Evolutionary conservation across 805 yeast genomes (phyloP).

Genomic region (Yamadazyma paraphyllophila): DNA sequence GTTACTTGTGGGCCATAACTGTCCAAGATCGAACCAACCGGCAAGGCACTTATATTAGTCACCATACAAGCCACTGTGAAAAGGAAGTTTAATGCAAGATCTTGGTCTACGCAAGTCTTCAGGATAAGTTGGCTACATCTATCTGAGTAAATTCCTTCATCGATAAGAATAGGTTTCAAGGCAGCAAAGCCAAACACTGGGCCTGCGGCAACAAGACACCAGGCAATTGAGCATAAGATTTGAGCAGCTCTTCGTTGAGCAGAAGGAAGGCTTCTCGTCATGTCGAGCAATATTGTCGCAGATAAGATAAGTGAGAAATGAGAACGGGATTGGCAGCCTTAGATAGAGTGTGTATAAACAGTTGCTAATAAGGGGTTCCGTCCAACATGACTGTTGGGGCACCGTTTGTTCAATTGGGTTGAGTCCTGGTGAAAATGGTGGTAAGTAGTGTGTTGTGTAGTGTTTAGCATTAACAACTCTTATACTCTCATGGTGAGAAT

Average conservation of each 20-base stretch:
- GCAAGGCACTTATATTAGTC: constrained; percentile 78
- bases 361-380: too few species aligned
- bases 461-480: too few species aligned
- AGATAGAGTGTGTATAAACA: background rate
- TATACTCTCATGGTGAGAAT: too few species aligned
- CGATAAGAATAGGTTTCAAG: constrained; percentile 73
- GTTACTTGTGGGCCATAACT: constrained; percentile 75
- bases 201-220: constrained; percentile 93
- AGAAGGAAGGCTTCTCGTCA: constrained; percentile 8
- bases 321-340: background rate
- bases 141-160: constrained; percentile 72
- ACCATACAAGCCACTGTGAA: constrained; percentile 85
- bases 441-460: too few species aligned
- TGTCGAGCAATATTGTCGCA: background rate
- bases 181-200: constrained; percentile 97
- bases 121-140: constrained; percentile 43
- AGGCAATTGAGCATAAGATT: constrained; percentile 67
- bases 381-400: too few species aligned
- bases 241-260: constrained; percentile 44
- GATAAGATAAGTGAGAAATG: background rate
- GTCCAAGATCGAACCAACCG: constrained; percentile 81
- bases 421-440: too few species aligned
- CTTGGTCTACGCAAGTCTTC: constrained; percentile 66
- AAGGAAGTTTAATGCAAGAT: constrained; percentile 73
- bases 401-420: too few species aligned